These are phyloP conservation scores for Rhamnella rubrinervis DNA, from an alignment of 331 rosid species.

Conservation along the genomic window DNA sequence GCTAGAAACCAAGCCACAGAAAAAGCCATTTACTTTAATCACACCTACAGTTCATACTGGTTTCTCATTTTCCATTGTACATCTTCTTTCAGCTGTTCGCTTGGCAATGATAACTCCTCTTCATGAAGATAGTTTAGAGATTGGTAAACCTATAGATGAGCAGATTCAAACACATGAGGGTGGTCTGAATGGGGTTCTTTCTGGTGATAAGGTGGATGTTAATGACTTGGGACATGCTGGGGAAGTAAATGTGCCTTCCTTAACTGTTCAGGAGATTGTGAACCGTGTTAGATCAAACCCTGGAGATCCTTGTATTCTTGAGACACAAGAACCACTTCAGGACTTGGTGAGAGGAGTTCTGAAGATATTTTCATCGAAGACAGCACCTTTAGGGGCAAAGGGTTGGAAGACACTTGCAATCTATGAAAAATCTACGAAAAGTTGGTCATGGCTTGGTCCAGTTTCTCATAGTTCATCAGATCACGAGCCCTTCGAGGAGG, in stretches of 20 bases:
- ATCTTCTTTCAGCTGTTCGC: slow-evolving; percentile 97
- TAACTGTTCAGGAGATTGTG: slow-evolving; percentile 83
- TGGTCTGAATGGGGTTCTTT: slow-evolving; percentile 36
- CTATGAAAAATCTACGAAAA: slow-evolving; percentile 71
- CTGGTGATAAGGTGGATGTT: slow-evolving; percentile 39
- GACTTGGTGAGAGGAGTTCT: slow-evolving; percentile 98
- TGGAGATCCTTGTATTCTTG: slow-evolving; percentile 92
- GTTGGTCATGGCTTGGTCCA: slow-evolving; percentile 96
- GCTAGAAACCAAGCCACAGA: slow-evolving; percentile 79
- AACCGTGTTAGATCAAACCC: slow-evolving; percentile 85
- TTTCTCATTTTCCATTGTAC: slow-evolving; percentile 89
- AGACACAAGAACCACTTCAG: slow-evolving; percentile 96
- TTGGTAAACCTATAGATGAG: slow-evolving; percentile 50
- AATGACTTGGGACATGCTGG: slow-evolving; percentile 44
- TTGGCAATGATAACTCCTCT: slow-evolving; percentile 73
- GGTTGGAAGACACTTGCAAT: slow-evolving; percentile 86
- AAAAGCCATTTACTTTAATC: slow-evolving; percentile 69
- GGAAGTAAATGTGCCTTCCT: slow-evolving; percentile 50
- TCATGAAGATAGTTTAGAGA: slow-evolving; percentile 60
- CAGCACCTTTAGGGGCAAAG: slow-evolving; percentile 95
- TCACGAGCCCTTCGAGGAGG: slow-evolving; percentile 67
- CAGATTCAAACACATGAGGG: slow-evolving; percentile 44
- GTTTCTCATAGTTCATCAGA: slow-evolving; percentile 53
- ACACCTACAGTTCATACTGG: slow-evolving; percentile 93
- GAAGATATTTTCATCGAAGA: slow-evolving; percentile 92